A percentile compares a stretch with the other conserved stretches of the same genome.
Conservation (phyloP, 2,329 filamentous ascomycete genomes). For the Myriosclerotinia curreyana region DNA sequence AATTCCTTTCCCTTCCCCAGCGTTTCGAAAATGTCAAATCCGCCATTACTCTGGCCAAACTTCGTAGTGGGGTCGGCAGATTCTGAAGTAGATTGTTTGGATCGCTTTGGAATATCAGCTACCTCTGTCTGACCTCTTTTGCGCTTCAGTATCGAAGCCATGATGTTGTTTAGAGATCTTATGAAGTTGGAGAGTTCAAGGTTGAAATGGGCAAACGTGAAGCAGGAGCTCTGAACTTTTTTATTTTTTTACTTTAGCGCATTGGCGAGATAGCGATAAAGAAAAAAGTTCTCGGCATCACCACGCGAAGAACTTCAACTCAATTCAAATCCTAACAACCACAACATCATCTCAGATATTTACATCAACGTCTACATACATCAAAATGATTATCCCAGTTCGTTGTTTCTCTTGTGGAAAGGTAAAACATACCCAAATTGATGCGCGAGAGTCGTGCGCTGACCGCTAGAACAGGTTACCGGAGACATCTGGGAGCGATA, state of each 20-base stretch:
- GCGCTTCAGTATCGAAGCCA: conserved; percentile 41
- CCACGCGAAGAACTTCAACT: conserved; percentile 23
- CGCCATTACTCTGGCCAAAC: conserved; percentile 25
- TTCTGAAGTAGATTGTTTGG: conserved; percentile 29
- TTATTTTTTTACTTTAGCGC: conserved; percentile 24
- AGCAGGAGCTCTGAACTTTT: conserved; percentile 24
- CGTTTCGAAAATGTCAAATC: conserved; percentile 36
- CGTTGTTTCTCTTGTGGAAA: conserved; percentile 99
- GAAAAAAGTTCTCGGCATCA: conserved; percentile 20
- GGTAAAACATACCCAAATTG: conserved; percentile 54
- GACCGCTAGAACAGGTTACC: conserved; percentile 63
- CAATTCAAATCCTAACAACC: conserved; percentile 3
- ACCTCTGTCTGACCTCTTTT: conserved; percentile 39
- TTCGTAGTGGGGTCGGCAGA: not conserved
- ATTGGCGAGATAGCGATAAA: conserved; percentile 19
- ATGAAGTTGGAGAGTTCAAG: conserved; percentile 27
- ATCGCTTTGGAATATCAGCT: conserved; percentile 34
- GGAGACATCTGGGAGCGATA: conserved; percentile 98
- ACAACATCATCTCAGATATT: conserved; percentile 13
- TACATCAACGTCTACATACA: conserved; percentile 5
- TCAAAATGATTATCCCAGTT: conserved; percentile 94
- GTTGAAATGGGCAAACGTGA: conserved; percentile 21
- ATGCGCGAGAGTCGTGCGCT: conserved; percentile 24
- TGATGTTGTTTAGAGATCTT: conserved; percentile 37
- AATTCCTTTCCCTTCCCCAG: conserved; percentile 28